Evolutionary conservation across 139 green algal species (phyloP).

Genomic region (Edaphochlamys debaryana): DNA sequence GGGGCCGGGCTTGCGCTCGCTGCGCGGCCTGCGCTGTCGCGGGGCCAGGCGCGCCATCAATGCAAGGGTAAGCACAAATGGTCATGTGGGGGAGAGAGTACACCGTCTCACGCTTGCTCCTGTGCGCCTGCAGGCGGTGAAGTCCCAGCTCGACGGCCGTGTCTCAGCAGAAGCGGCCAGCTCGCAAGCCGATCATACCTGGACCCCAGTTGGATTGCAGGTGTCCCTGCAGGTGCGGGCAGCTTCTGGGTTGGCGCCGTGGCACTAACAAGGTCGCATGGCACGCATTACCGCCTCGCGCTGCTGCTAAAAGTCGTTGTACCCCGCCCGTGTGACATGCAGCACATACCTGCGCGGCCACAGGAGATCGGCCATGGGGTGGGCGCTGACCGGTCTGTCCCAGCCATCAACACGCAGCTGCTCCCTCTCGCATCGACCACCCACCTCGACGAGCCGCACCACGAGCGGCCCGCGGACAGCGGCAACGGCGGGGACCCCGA

Average conservation of each 20-base stretch:
- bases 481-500: not conserved
- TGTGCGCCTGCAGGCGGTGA: slow-evolving; percentile 7
- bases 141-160: slow-evolving; percentile 10
- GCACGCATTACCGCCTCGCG: not conserved
- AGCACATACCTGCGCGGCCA: not conserved
- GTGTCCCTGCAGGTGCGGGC: slow-evolving; percentile 26
- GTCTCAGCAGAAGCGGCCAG: not conserved
- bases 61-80: not conserved
- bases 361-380: not conserved
- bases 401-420: not conserved
- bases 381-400: not conserved
- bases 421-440: not conserved
- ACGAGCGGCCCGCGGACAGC: not conserved
- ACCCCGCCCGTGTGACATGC: no score
- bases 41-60: not conserved
- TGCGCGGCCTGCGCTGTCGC: not conserved
- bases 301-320: no score
- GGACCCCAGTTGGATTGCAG: not conserved
- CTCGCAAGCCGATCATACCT: not conserved
- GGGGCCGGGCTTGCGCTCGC: not conserved
- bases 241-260: not conserved
- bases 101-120: not conserved
- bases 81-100: not conserved
- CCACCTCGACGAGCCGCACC: no score
- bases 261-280: no score